Conservation (phyloP, 2,329 filamentous ascomycete genomes). For the Blastomyces emzantsi region DNA sequence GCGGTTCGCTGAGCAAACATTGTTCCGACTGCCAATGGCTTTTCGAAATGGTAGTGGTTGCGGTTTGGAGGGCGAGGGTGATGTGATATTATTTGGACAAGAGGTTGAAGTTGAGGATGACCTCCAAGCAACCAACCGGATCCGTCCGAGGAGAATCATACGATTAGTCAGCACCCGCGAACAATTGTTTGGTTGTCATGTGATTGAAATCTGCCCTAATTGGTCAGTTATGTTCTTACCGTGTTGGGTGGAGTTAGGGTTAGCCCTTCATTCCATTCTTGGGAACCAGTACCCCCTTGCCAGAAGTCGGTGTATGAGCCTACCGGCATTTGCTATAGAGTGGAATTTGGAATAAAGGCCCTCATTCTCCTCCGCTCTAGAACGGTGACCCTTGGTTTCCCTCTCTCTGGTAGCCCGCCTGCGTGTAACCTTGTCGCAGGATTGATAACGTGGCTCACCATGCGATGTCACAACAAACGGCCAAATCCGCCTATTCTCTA, state of each 20-base stretch:
- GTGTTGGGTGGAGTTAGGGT: background rate
- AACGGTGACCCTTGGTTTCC: background rate
- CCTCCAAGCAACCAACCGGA: conserved; percentile 5
- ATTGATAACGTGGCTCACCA: conserved; percentile 8
- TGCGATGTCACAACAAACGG: conserved; percentile 5
- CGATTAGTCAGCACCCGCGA: background rate
- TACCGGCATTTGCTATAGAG: background rate
- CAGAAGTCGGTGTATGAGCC: background rate
- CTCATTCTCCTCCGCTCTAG: background rate
- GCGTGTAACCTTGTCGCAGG: conserved; percentile 5
- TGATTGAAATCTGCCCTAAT: background rate
- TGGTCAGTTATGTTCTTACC: background rate
- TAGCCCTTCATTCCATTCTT: conserved; percentile 6
- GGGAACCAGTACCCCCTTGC: background rate
- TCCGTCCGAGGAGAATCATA: background rate
- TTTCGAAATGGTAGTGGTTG: background rate
- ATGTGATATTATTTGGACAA: background rate
- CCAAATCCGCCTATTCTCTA: conserved; percentile 6
- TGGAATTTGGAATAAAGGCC: background rate
- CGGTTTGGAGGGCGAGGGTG: background rate
- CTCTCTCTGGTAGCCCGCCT: background rate
- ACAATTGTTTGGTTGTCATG: background rate
- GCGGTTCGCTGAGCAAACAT: conserved; percentile 43
- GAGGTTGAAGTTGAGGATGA: conserved; percentile 7
- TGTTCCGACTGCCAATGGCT: conserved; percentile 17